Percentiles rank a stretch among this genome's conserved stretches.
phyloP scores from a whole-genome alignment of 1,284 basidiomycete species.

The Megacollybia platyphylla region DNA sequence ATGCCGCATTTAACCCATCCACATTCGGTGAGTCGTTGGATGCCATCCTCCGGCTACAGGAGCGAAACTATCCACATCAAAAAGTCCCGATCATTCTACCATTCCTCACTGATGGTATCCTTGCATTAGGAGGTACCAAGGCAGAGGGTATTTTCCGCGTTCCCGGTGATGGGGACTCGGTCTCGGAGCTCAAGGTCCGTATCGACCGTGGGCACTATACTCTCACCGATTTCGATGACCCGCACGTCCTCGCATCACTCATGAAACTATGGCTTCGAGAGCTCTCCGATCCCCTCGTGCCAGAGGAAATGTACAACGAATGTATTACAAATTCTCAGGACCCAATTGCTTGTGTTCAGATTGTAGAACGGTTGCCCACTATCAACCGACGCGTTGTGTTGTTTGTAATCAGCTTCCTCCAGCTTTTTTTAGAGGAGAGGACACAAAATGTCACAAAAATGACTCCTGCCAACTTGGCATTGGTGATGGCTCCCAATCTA shows the following conservation, averaged over 20 bases:
- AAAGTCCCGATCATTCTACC: constrained; percentile 85
- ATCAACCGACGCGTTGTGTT: constrained; percentile 76
- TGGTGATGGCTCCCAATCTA: constrained; percentile 85
- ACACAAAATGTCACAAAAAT: constrained; percentile 72
- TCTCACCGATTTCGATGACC: constrained; percentile 77
- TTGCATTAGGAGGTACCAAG: constrained; percentile 74
- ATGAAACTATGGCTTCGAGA: constrained; percentile 90
- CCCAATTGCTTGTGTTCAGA: constrained; percentile 55
- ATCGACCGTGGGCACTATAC: constrained; percentile 88
- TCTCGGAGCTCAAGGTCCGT: constrained; percentile 75
- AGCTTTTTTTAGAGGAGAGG: constrained; percentile 72
- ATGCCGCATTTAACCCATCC: constrained; percentile 87
- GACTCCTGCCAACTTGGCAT: constrained; percentile 66
- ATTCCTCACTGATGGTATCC: constrained; percentile 83
- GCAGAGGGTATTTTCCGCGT: constrained; percentile 86
- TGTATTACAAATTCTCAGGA: constrained; percentile 63
- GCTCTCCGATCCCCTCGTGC: constrained; percentile 78
- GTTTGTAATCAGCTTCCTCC: constrained; percentile 82
- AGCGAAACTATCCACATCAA: constrained; percentile 70
- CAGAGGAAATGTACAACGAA: constrained; percentile 79
- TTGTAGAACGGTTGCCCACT: constrained; percentile 68
- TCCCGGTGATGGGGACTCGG: constrained; percentile 76
- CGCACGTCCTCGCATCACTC: constrained; percentile 76
- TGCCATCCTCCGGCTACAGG: constrained; percentile 72
- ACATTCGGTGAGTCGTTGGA: constrained; percentile 86